Base-by-base conservation (phyloP, 139 green algal species). In the Gonium pectorale region DNA sequence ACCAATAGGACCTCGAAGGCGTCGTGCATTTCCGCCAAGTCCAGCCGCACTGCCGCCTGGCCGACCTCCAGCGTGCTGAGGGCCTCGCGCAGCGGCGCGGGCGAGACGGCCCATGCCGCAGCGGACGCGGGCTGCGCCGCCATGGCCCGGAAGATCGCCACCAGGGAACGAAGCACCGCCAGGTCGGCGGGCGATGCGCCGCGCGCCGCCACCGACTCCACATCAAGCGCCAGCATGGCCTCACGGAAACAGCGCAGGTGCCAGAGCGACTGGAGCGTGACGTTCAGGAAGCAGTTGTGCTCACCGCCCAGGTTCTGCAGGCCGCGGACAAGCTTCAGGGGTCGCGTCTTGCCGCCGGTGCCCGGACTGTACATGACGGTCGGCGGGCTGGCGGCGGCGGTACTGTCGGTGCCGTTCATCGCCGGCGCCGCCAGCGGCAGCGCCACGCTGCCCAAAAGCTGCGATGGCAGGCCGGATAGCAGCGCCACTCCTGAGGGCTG, bases 261-360 rank as follows among this genome's bases (percentile, higher is more conserved):
- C 90, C 92, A 96, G 26, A 96, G 85, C 27, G 85, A 85, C 86
- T 96, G 94, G 35, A 96, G 86, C 78, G 93, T 92, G 3, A 94
- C 94, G 72, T 96, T 96, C n/a, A 96, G 89, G 86, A 96, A 96
- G 91, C 94, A 96, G 70, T 95, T 94, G 92, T 95, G 87, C 79
- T 93, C 68, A 19, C 87, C 87, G 13, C 84, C 89, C 37, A 84
- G 77, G 63, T 96, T 96, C 74, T 71, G 83, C 67, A 96, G 85
- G n/a, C 92, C 92, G 22, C 92, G 89, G 67, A 94, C 93, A 3
- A 94, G 81, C 74, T 79, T 60, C 63, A 93, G 87, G 8, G 33
- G 64, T 9, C 37, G 79, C 38, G 17, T 9, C 26, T 54, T 27
- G 59, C 31, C 43, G 41, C 26, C 44, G 11, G 38, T 43, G 24